Conservation (phyloP, 2,329 filamentous ascomycete species). For the Paecilomyces niveus region DNA sequence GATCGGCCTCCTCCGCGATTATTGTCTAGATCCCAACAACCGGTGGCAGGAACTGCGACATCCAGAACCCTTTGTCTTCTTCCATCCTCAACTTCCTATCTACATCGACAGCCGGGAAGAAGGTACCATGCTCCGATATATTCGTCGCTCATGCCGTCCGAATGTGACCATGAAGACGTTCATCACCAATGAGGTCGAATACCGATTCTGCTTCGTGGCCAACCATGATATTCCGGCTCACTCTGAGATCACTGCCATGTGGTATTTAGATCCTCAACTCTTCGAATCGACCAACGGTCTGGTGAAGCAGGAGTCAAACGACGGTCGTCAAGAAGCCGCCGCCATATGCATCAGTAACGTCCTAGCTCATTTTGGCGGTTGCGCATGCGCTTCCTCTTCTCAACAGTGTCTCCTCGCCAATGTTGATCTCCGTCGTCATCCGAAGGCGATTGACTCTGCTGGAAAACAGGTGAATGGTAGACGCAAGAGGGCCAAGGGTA, state of each 20-base stretch:
- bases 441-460: constrained; percentile 23
- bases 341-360: constrained; percentile 42
- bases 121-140: constrained; percentile 78
- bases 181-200: constrained; percentile 68
- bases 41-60: constrained; percentile 58
- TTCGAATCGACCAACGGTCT: constrained; percentile 31
- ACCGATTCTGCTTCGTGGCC: constrained; percentile 89
- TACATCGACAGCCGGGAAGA: constrained; percentile 89
- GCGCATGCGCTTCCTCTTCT: constrained; percentile 33
- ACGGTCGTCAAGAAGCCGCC: constrained; percentile 33
- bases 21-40: constrained; percentile 60
- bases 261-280: constrained; percentile 39
- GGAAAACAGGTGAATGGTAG: constrained; percentile 38
- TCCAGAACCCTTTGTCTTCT: constrained; percentile 67
- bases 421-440: constrained; percentile 36
- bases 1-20: constrained; percentile 66
- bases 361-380: constrained; percentile 43
- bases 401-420: constrained; percentile 34
- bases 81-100: constrained; percentile 79
- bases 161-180: constrained; percentile 86
- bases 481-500: constrained; percentile 42
- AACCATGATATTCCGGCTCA: constrained; percentile 63
- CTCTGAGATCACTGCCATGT: constrained; percentile 42
- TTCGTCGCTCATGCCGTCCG: constrained; percentile 84
- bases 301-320: constrained; percentile 34